Evolutionary conservation across 2,329 filamentous ascomycete genomes (phyloP).

Genomic region (Lizonia empirigonia): DNA sequence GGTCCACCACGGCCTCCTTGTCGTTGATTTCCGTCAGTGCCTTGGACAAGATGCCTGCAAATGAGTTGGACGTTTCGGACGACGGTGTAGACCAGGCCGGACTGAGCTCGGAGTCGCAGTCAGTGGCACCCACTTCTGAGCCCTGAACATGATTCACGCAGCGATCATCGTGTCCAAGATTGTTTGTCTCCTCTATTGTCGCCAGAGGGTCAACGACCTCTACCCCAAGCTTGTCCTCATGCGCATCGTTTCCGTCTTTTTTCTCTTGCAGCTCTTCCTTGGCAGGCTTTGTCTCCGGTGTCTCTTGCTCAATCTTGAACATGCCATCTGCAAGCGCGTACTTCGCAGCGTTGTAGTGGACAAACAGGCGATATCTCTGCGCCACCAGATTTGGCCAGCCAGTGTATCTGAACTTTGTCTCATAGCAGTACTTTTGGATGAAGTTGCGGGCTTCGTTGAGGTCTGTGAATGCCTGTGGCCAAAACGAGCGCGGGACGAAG

Average conservation of each 20-base stretch:
- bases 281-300: neutral
- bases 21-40: neutral
- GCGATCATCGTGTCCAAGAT: neutral
- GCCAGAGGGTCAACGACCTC: neutral
- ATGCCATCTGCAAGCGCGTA: constrained; percentile 2
- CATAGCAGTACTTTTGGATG: neutral
- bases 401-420: constrained; percentile 1
- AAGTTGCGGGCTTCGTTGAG: constrained; percentile 17
- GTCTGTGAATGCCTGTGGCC: neutral
- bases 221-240: neutral
- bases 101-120: neutral
- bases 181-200: too few species aligned
- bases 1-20: neutral
- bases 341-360: constrained; percentile 11
- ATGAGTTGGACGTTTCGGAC: neutral
- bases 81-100: neutral
- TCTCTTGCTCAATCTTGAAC: constrained; percentile 1
- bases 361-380: constrained; percentile 4
- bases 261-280: neutral
- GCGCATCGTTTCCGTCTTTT: neutral
- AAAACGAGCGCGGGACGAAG: neutral
- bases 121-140: neutral
- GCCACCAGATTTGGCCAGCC: constrained; percentile 5
- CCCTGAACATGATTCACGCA: neutral
- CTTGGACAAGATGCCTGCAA: neutral